Base-by-base conservation (phyloP, 2,329 filamentous ascomycete genomes). In the Neofusicoccum laricinum region DNA sequence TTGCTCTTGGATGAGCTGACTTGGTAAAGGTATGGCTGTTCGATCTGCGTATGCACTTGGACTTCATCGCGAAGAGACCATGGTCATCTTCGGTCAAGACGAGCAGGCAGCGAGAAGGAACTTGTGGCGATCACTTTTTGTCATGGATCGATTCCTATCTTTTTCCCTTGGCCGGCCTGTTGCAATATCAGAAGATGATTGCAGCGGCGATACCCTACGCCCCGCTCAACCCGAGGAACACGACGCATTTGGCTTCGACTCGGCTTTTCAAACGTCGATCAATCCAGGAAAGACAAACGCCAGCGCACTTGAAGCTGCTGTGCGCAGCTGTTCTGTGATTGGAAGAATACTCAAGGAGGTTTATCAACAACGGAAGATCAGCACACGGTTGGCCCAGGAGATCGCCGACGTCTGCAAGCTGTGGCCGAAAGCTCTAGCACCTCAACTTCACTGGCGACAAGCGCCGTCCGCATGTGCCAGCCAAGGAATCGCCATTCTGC, bases 61-160 rank as follows among this genome's bases (percentile, higher is more conserved):
- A 1, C 75, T 90, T 3, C 87, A 90, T 68, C 80, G 85, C 68
- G 82, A 85, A 68, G 85, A 89, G 67, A 84, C 84, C 2, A 82
- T 85, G 75, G 74, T 79, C 12, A 80, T 86, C 15, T 88, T 87
- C 69, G 74, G 73, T 7, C 69, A 71, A 0, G 75, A 80, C 11
- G 79, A 86, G 58, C 78, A 83, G 67, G 73, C 70, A 8, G 72
- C 82, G 8, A 79, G 86, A 38, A 81, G 82, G 32, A 88, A 86
- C 55, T 73, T 90, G 2, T 90, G 87, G 88, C 83, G 84, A 64
- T 87, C 85, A 11, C 74, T 90, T 0, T 89, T 88, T 65, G 79
- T 90, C 14, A 79, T 90, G 7, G 88, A 90, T 69, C 81, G 85
- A 15, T 86, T 90, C 59, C 77, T 90, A 1, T 84, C 87, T 1